A percentile compares a stretch with the other conserved stretches of the same genome.
Evolutionary conservation across 768 basidiomycete species (phyloP).

Genomic region (Collybia mongolica): DNA sequence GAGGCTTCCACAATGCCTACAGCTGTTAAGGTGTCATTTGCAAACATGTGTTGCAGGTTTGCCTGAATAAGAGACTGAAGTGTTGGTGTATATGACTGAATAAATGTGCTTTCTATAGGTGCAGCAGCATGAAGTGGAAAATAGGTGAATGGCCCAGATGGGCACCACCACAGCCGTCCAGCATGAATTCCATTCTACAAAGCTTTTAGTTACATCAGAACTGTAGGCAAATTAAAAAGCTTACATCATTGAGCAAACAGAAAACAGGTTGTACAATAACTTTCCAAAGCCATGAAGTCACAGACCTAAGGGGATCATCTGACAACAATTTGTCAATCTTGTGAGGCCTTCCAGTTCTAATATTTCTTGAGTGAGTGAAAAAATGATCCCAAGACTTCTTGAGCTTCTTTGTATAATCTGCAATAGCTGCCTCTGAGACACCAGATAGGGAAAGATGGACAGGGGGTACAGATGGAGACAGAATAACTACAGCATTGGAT

Average conservation of each 20-base stretch:
- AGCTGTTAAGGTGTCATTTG: constrained; percentile 1
- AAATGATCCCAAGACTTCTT: neutral
- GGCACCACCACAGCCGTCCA: constrained; percentile 11
- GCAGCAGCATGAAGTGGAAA: constrained; percentile 15
- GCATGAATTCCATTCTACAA: too few relatives aligned
- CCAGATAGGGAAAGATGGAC: neutral
- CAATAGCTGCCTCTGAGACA: neutral
- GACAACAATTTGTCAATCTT: too few relatives aligned
- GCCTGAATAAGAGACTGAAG: constrained; percentile 8
- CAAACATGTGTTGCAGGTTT: neutral
- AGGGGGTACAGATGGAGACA: neutral
- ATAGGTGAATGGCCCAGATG: constrained; percentile 3
- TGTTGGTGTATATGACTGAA: constrained; percentile 14
- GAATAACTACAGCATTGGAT: constrained; percentile 13
- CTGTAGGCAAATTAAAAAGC: neutral
- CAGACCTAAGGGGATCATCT: neutral
- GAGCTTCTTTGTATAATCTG: neutral
- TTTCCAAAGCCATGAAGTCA: neutral
- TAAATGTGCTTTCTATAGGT: constrained; percentile 8
- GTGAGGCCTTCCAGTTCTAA: neutral
- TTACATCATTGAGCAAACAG: constrained; percentile 1
- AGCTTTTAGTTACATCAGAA: neutral
- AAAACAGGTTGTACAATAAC: constrained; percentile 4
- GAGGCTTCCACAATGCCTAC: neutral
- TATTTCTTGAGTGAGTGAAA: neutral